A percentile compares a stretch with the other conserved stretches of the same genome.
Conservation (phyloP, 2,329 filamentous ascomycete genomes). For the Apiospora kogelbergensis region DNA sequence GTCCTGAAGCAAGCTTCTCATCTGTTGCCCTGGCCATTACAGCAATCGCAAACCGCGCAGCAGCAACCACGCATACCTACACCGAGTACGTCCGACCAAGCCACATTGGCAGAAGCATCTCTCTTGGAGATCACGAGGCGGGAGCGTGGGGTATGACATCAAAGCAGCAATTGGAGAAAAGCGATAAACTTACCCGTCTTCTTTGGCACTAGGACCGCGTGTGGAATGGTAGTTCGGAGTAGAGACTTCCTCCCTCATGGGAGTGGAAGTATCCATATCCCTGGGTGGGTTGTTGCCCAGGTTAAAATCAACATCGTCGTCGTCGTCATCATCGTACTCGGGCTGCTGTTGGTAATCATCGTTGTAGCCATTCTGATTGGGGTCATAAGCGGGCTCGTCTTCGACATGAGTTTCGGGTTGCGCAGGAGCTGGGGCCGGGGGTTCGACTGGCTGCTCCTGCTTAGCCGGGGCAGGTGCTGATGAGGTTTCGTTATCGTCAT, state of each 20-base stretch:
- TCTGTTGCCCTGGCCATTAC: conserved; percentile 12
- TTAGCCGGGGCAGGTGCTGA: conserved; percentile 34
- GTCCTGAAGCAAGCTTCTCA: conserved; percentile 21
- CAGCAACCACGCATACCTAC: conserved; percentile 3
- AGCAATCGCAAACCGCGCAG: conserved; percentile 7
- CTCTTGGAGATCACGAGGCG: background rate
- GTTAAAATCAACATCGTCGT: conserved; percentile 60
- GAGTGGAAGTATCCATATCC: conserved; percentile 20
- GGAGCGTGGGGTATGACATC: conserved; percentile 14
- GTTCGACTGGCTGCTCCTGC: conserved; percentile 28
- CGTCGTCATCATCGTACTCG: conserved; percentile 45
- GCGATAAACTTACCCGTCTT: conserved; percentile 78
- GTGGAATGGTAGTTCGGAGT: conserved; percentile 29
- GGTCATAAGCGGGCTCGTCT: conserved; percentile 23
- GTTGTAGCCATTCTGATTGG: conserved; percentile 33
- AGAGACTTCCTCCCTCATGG: conserved; percentile 35
- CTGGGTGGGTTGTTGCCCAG: conserved; percentile 45
- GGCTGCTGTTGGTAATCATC: conserved; percentile 43
- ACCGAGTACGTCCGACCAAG: background rate
- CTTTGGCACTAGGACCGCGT: conserved; percentile 73
- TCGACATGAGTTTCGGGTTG: conserved; percentile 24
- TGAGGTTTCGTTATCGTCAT: conserved; percentile 64
- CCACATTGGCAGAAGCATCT: background rate
- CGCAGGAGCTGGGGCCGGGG: conserved; percentile 19
- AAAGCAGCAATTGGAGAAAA: conserved; percentile 20